Evolutionary conservation across 2,329 filamentous ascomycete species (phyloP), one percentile per base, ranked within the genome.

Genomic region (Talaromyces funiculosus): DNA sequence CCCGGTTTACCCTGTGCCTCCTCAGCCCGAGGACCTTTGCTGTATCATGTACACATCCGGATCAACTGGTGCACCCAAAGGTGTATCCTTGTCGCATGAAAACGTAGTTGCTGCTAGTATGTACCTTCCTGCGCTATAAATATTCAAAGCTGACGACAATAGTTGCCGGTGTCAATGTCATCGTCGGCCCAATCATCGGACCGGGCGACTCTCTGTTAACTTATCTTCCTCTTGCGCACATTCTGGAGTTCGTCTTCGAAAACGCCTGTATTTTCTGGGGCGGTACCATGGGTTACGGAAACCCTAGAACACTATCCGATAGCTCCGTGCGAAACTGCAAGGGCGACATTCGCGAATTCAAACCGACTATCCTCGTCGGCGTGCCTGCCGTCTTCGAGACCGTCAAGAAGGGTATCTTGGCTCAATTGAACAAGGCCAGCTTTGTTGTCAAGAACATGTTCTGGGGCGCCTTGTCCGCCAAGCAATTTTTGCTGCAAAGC

Each of bases 381-480:
- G 94, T 99, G 3, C 94, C 94, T 1, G 92, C 95, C 61, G 89
- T 99, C 33, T 99, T 93, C 92, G 94, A 99, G 78, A 92, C 90
- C 1, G 89, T 99, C 69, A 93, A 92, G 81, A 99, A 99, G 81
- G 94, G 94, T 59, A 90, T 99, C 69, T 80, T 93, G 65, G 78
- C 80, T 68, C 91, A 92, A 75, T 87, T 97, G 62, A 88, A 90
- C 71, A 79, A 83, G 61, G 84, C 88, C 63, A 87, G 86, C 69
- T 75, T 82, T n/a, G 61, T 97, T 43, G 82, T 88, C 61, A 87
- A 82, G 76, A 86, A 87, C 68, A 77, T 97, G 64, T 99, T 99
- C 82, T 88, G 85, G 85, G 84, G 81, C 56, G 85, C 84, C 12
- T 77, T 85, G 74, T 77, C 81, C 29, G 79, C 83, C 49, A 88